A percentile compares a stretch with the other conserved stretches of the same genome.
Conservation (phyloP, 2,329 filamentous ascomycete species). For the Venturia pyrina region DNA sequence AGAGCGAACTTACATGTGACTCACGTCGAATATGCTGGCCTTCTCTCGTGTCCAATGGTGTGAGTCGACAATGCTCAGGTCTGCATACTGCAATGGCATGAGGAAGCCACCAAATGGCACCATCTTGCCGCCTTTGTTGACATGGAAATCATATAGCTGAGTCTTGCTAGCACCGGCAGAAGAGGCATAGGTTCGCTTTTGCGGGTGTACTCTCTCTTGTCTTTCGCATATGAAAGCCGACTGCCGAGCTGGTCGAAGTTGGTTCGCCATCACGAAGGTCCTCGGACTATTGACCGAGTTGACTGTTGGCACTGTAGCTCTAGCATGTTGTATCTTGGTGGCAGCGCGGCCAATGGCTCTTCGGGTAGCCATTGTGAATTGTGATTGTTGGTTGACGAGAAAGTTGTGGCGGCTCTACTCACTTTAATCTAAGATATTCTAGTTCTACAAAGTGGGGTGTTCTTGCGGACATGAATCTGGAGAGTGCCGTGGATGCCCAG, state of each 20-base stretch:
- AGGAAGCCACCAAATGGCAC: constrained; percentile 89
- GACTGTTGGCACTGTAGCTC: not conserved
- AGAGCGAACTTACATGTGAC: constrained; percentile 66
- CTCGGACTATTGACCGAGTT: not conserved
- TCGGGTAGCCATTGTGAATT: not conserved
- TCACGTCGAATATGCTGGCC: constrained; percentile 89
- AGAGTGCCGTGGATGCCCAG: not conserved
- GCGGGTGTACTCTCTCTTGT: not conserved
- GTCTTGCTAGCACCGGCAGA: constrained; percentile 46
- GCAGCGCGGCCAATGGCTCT: not conserved
- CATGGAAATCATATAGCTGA: constrained; percentile 67
- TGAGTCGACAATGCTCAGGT: constrained; percentile 68
- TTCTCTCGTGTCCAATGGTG: constrained; percentile 83
- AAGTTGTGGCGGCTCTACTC: not conserved
- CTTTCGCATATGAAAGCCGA: not conserved
- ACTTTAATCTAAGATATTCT: too few relatives aligned
- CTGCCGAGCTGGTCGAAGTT: not conserved
- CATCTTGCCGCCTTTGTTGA: constrained; percentile 78
- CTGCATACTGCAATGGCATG: constrained; percentile 86
- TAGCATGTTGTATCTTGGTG: not conserved
- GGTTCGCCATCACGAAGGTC: not conserved
- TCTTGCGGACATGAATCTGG: not conserved
- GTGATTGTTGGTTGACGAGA: not conserved
- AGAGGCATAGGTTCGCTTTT: constrained; percentile 15
- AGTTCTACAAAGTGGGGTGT: constrained; percentile 1